Evolutionary conservation across 129 eudicot species (phyloP).

Genomic region (Arctium minus): DNA sequence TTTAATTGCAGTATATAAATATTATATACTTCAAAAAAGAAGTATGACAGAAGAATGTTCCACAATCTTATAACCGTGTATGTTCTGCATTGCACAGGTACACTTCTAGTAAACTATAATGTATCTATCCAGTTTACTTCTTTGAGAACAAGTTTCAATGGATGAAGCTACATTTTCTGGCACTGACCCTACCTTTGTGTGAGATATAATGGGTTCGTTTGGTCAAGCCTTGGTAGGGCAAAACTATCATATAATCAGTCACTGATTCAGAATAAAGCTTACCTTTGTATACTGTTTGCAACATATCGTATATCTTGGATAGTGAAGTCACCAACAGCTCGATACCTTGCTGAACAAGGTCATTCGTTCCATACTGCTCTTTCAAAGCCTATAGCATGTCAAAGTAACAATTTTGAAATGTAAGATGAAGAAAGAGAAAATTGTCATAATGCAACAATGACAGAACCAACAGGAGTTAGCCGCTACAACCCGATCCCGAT

Average conservation of each 20-base stretch:
- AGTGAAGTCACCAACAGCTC: conserved; percentile 51
- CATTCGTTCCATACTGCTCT: conserved; percentile 70
- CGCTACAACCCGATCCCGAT: no score
- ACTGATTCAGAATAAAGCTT: background rate
- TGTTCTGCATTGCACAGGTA: background rate
- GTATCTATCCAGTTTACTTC: background rate
- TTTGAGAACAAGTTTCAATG: background rate
- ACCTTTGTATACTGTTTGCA: conserved; percentile 67
- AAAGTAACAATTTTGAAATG: background rate
- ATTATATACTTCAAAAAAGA: no score
- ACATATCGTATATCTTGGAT: conserved; percentile 58
- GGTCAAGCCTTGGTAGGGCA: background rate
- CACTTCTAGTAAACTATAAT: background rate
- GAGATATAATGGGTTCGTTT: background rate
- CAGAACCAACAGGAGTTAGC: no score
- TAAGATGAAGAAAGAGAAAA: background rate
- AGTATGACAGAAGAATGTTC: background rate
- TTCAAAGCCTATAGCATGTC: conserved; percentile 47
- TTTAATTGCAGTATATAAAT: no score
- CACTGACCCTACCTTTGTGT: background rate
- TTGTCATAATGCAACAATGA: background rate
- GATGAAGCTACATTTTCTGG: background rate
- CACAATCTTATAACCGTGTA: background rate
- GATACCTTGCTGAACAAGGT: conserved; percentile 49
- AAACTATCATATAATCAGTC: background rate